A percentile compares a stretch with the other conserved stretches of the same genome.
These are phyloP conservation scores for Micromonas pusilla DNA, from an alignment of 139 green algal species.

Conservation along the genomic window DNA sequence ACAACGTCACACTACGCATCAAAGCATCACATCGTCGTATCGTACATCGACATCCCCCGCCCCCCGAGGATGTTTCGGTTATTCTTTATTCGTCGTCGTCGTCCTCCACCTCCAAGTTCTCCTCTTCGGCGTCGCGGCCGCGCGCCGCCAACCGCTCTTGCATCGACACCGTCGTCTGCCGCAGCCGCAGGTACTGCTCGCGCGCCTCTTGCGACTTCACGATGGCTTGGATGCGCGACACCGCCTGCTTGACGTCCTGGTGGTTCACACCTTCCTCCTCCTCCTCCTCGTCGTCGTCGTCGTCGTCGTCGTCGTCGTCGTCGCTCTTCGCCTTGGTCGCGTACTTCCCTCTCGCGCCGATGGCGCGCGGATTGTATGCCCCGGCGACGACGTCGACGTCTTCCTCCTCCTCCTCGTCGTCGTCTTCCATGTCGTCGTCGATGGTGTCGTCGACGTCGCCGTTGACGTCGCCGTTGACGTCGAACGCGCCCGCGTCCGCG, in stretches of 20 bases:
- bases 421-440: neutral
- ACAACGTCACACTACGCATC: no score
- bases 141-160: neutral
- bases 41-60: no score
- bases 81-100: neutral
- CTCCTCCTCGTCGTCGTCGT: constrained; percentile 13
- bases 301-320: neutral
- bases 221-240: neutral
- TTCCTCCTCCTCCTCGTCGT: neutral
- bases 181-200: neutral
- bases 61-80: no score
- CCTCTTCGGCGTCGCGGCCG: neutral
- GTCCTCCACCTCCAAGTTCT: neutral
- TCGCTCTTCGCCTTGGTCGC: neutral
- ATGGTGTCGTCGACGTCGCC: neutral
- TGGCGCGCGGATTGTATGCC: neutral
- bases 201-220: neutral
- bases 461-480: neutral
- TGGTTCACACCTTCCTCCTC: neutral
- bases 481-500: neutral
- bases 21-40: no score
- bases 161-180: neutral
- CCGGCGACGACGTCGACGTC: neutral
- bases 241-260: neutral
- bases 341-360: neutral